These are phyloP conservation scores for Salix dunnii DNA, from an alignment of 345 rosid species.

Conservation along the genomic window DNA sequence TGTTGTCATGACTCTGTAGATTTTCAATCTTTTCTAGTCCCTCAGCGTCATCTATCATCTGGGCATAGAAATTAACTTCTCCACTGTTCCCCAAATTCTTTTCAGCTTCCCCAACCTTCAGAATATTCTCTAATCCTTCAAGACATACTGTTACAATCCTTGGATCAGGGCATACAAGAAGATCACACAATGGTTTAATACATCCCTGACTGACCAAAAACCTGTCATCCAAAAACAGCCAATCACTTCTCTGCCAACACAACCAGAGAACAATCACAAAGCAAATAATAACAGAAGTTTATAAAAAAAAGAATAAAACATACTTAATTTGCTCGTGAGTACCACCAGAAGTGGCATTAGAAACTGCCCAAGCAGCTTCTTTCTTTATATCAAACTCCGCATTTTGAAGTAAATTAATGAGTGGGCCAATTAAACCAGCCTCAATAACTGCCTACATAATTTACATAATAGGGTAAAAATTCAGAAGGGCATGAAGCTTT, in stretches of 20 bases:
- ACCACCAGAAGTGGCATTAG: slow-evolving; percentile 31
- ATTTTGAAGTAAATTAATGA: slow-evolving; percentile 22
- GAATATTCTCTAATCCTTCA: slow-evolving; percentile 28
- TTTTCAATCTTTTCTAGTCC: slow-evolving; percentile 26
- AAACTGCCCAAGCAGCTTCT: slow-evolving; percentile 36
- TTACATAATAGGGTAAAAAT: not conserved
- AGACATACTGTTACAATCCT: slow-evolving; percentile 29
- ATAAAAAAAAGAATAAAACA: not conserved
- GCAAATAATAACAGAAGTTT: not conserved
- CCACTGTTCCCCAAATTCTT: slow-evolving; percentile 16
- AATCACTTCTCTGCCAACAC: not conserved
- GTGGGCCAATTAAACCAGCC: slow-evolving; percentile 19
- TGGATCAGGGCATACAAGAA: slow-evolving; percentile 33
- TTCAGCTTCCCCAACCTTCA: slow-evolving; percentile 26
- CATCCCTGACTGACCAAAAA: slow-evolving; percentile 26
- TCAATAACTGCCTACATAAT: slow-evolving; percentile 24
- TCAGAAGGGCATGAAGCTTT: not conserved
- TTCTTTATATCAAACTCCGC: slow-evolving; percentile 34
- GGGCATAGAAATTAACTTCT: slow-evolving; percentile 18
- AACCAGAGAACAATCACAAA: not conserved
- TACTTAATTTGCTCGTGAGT: slow-evolving; percentile 23
- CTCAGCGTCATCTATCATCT: slow-evolving; percentile 18
- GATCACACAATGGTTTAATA: slow-evolving; percentile 30
- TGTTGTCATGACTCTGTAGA: slow-evolving; percentile 26
- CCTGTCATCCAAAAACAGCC: slow-evolving; percentile 8